A percentile compares a stretch with the other conserved stretches of the same genome.
phyloP scores from a whole-genome alignment of 139 green algal genomes.

The Asterochloris sp. region DNA sequence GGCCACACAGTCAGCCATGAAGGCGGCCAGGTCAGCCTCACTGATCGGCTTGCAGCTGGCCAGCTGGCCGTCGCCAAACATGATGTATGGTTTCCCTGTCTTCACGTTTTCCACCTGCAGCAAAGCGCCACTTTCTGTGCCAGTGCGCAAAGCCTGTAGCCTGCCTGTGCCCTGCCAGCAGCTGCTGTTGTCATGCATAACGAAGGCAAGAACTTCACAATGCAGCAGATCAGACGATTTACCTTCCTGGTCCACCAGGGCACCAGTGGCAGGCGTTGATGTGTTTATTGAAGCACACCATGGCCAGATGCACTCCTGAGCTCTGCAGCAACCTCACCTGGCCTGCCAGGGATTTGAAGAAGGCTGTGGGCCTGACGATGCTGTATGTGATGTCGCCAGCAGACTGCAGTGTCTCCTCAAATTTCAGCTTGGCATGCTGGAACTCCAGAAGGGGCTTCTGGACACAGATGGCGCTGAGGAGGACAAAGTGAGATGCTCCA shows the following conservation, averaged over 20 bases:
- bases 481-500: constrained; percentile 88
- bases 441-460: constrained; percentile 99
- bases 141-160: too few species aligned
- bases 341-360: constrained; percentile 97
- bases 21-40: constrained; percentile 88
- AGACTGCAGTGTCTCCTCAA: constrained; percentile 84
- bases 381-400: constrained; percentile 83
- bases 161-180: too few species aligned
- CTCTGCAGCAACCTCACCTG: constrained; percentile 42
- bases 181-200: too few species aligned
- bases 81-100: constrained; percentile 95
- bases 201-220: too few species aligned
- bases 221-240: too few species aligned
- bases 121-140: background rate
- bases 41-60: constrained; percentile 98
- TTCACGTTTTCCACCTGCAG: constrained; percentile 86
- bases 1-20: constrained; percentile 88
- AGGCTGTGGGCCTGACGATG: constrained; percentile 97
- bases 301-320: too few species aligned
- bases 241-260: too few species aligned
- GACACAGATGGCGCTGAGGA: constrained; percentile 97
- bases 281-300: too few species aligned
- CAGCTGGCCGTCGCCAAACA: constrained; percentile 97
- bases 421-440: constrained; percentile 96
- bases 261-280: too few species aligned